Percentiles rank a stretch among this genome's conserved stretches.
Conservation (phyloP, 176 grass and related monocot genomes). For the Themeda triandra region DNA sequence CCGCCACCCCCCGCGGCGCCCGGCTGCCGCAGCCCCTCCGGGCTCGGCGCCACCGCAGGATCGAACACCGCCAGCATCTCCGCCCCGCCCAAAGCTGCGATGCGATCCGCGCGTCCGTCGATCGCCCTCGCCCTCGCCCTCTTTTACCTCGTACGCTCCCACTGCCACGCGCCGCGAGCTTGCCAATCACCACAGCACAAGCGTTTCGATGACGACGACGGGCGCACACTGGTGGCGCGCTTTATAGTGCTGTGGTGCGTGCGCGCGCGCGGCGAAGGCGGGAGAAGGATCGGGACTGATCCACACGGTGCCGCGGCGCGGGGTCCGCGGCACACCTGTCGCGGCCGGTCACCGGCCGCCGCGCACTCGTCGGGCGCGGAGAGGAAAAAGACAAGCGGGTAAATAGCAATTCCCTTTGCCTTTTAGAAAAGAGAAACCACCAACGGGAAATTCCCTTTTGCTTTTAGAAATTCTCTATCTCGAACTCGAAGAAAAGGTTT, state of each 20-base stretch:
- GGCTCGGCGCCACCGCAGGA: conserved; percentile 58
- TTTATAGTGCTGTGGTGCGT: conserved; percentile 7
- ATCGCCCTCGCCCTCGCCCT: not conserved
- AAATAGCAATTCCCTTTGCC: not conserved
- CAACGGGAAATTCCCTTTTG: too few relatives aligned
- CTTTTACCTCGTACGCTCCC: not conserved
- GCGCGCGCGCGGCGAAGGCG: not conserved
- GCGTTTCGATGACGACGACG: not conserved
- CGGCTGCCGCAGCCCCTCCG: conserved; percentile 53
- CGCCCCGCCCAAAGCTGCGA: not conserved
- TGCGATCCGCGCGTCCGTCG: not conserved
- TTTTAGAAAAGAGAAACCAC: not conserved
- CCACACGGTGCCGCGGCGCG: conserved; percentile 15
- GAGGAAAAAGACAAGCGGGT: too few relatives aligned
- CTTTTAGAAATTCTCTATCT: too few relatives aligned
- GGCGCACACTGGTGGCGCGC: not conserved
- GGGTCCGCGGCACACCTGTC: not conserved
- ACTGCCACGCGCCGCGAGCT: not conserved
- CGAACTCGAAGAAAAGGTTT: too few relatives aligned
- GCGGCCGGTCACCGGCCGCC: conserved; percentile 6
- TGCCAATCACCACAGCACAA: not conserved
- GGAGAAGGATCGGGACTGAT: conserved; percentile 34
- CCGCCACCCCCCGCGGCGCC: not conserved
- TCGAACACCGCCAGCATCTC: conserved; percentile 78
- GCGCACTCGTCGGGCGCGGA: not conserved